phyloP scores from a whole-genome alignment of 495 filamentous ascomycete species.

The Echria macrotheca region DNA sequence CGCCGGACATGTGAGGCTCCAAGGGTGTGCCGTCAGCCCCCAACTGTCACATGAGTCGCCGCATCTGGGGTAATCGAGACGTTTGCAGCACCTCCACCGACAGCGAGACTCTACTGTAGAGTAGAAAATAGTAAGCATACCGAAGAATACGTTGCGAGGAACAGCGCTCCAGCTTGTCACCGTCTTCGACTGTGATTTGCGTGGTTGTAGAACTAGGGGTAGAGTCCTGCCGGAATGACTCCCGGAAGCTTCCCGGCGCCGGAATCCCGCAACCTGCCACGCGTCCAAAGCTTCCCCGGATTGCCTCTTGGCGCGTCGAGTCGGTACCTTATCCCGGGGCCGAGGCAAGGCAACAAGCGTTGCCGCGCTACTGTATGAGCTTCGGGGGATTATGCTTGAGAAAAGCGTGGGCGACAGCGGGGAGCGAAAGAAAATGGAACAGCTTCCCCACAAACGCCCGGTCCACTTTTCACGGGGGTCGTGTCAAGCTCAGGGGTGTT shows the following conservation, averaged over 20 bases:
- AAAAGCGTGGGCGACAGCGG: too few relatives aligned
- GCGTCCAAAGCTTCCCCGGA: not conserved
- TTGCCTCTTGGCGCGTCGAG: not conserved
- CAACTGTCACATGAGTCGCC: conserved; percentile 7
- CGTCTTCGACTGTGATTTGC: not conserved
- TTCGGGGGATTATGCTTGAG: not conserved
- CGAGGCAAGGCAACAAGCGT: not conserved
- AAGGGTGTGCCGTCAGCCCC: too few relatives aligned
- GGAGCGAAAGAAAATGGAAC: not conserved
- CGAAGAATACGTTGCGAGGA: too few relatives aligned
- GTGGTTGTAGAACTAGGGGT: too few relatives aligned
- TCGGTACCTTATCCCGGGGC: too few relatives aligned
- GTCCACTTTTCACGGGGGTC: not conserved
- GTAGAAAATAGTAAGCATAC: too few relatives aligned
- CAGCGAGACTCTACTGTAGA: too few relatives aligned
- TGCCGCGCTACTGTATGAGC: not conserved
- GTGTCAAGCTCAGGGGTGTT: not conserved
- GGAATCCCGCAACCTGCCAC: too few relatives aligned
- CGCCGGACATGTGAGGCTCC: conserved; percentile 4
- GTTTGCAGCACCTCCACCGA: not conserved
- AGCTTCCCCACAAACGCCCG: conserved; percentile 3
- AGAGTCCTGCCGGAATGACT: too few relatives aligned
- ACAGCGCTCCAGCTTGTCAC: not conserved
- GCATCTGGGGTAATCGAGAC: not conserved
- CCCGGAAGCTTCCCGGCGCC: too few relatives aligned